Evolutionary conservation across 2,329 filamentous ascomycete species (phyloP), one percentile per base, ranked within the genome.

Genomic region (Knufia petricola): DNA sequence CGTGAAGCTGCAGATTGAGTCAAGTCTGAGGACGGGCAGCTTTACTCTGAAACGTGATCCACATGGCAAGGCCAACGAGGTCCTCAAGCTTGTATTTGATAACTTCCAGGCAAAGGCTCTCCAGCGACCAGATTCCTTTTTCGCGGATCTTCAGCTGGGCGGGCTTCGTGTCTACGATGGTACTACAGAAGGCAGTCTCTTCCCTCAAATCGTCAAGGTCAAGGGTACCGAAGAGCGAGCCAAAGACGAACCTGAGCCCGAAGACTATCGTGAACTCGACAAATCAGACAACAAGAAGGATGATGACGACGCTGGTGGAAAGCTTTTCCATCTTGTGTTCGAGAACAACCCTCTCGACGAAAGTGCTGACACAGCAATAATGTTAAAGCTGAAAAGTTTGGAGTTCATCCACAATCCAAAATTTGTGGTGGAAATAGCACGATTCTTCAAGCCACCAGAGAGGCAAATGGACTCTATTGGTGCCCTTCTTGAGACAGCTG

Each of bases 401-500:
- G 94, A 98, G 64, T 85, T 99, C 48, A 87, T 98, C 20, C 98
- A 95, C 77, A 99, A 98, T 59, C 92, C 94, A 1, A 86, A 83
- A 55, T 94, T 96, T 57, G 76, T 96, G 0, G 81, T 95, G 4
- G 89, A 92, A 42, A 81, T 96, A 32, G 87, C 84, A 46, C 87
- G 88, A 58, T 99, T 98, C 70, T 98, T 99, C 72, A 84, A 90
- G 54, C 92, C 92, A 0, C 94, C 92, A 0, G 89, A 95, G 64
- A 78, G 89, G 44, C 94, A 98, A 63, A 95, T 98, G 89, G 92
- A 98, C 63, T 98, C 92, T 8, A 95, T 99, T 58, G 85, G 82
- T 10, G 94, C 92, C 1, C 75, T 99, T 49, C 87, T 99, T 81
- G 94, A 98, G 66, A 87, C 84, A 40, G 92, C 92, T 3, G 89